Base-by-base conservation (phyloP, 1,284 basidiomycete species). In the Veloporphyrellus conicus region DNA sequence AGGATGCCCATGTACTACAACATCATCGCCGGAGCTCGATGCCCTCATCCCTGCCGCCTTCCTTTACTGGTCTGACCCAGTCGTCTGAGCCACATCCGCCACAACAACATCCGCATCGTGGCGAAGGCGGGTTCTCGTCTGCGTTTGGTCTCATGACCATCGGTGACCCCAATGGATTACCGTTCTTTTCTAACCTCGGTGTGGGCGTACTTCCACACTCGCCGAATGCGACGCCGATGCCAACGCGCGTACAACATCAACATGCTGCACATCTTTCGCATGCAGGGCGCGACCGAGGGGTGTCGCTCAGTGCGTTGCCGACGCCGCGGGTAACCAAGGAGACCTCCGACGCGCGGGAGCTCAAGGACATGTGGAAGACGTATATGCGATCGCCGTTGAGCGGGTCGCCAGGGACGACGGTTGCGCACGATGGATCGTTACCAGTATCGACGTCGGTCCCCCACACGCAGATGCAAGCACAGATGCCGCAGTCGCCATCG, bases 291-390 rank as follows among this genome's bases (percentile, higher is more conserved):
- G 66, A 66, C 15, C 65, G 62, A 8, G 58, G 50, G 15, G 42
- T 56, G 53, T 66, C 57, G 1, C 42, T 54, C 18, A 50, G 55
- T 8, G 47, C 61, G 10, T 22, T 66, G 20, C 53, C 56, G 5
- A 61, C 58, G 11, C 58, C 66, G 0, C 60, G 56, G 4, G 37
- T 52, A 19, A 47, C 23, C 61, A 71, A 53, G 64, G 74, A 56
- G 71, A 11, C n/a, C 0, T 78, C 64, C 27, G 82, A 83, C 40
- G 69, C 71, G 53, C 71, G 74, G 50, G 82, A 87, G 55, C 59
- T 86, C 58, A 71, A 74, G 43, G 83, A 87, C 46, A 81, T 87
- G 57, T 89, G 86, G 87, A 85, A 76, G 65, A 72, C 79, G 56
- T 88, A 83, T 58, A 76, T 88, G 69, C 74, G 78, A 38, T 87